Evolutionary conservation across 257 asterid genomes (phyloP).

Genomic region (Capsicum pubescens): DNA sequence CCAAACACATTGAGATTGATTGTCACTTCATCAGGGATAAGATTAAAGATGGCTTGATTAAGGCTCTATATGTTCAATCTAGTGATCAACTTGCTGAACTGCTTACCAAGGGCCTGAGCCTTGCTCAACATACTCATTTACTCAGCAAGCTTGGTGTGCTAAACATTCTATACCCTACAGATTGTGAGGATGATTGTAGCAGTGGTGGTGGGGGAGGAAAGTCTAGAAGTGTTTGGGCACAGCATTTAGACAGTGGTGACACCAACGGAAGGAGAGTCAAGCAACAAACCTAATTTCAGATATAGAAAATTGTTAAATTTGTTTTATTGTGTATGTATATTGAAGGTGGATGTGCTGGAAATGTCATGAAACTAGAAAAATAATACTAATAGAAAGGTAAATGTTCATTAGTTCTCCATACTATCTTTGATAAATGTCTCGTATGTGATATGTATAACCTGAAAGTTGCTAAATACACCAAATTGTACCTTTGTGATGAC

Average conservation of each 20-base stretch:
- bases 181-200: conserved; percentile 90
- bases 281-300: conserved; percentile 68
- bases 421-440: background rate
- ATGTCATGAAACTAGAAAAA: background rate
- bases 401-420: conserved; percentile 14
- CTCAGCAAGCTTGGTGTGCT: no score
- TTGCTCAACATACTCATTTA: no score
- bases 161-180: no score
- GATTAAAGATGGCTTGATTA: no score
- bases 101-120: no score
- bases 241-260: conserved; percentile 93
- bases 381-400: conserved; percentile 19
- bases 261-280: conserved; percentile 86
- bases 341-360: background rate
- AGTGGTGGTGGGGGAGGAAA: conserved; percentile 89
- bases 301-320: conserved; percentile 40
- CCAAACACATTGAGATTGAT: no score
- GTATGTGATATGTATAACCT: background rate
- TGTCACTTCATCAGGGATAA: no score
- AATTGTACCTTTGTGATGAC: background rate
- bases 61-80: no score
- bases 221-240: conserved; percentile 92
- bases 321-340: conserved; percentile 34
- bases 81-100: no score
- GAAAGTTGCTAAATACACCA: background rate